These are phyloP conservation scores for Kluyveromyces marxianus DNA, from an alignment of 1,139 yeast genomes.

Conservation along the genomic window DNA sequence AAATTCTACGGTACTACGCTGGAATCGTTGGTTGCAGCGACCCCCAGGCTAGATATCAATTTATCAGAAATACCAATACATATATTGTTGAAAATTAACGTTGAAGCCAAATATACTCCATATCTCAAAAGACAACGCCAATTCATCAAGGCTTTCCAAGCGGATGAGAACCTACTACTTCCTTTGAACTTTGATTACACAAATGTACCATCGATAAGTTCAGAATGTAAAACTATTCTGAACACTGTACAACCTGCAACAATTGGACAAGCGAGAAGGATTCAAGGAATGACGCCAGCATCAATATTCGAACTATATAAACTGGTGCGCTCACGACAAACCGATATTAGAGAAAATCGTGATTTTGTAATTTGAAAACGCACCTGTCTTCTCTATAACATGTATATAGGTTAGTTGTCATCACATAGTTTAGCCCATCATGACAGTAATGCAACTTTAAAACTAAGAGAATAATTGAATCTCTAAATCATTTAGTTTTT, in stretches of 20 bases:
- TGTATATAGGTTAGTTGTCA: neutral
- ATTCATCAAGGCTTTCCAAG: slow-evolving; percentile 66
- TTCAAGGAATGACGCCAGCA: slow-evolving; percentile 91
- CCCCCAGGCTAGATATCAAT: slow-evolving; percentile 31
- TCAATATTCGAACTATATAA: slow-evolving; percentile 61
- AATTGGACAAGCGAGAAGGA: slow-evolving; percentile 88
- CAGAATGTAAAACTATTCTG: slow-evolving; percentile 65
- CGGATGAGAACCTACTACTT: slow-evolving; percentile 67
- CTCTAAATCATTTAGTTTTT: slow-evolving; percentile 23
- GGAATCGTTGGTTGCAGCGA: slow-evolving; percentile 25
- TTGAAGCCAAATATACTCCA: slow-evolving; percentile 79
- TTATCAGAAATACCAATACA: slow-evolving; percentile 40
- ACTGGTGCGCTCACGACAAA: slow-evolving; percentile 21
- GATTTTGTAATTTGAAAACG: too few species aligned
- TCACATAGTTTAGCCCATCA: too few species aligned
- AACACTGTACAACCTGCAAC: slow-evolving; percentile 79
- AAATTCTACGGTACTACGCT: slow-evolving; percentile 37
- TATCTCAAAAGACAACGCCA: slow-evolving; percentile 67
- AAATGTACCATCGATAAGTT: slow-evolving; percentile 46
- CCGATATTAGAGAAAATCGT: slow-evolving; percentile 3
- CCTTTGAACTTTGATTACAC: slow-evolving; percentile 63
- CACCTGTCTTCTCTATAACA: too few species aligned
- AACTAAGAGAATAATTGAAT: slow-evolving; percentile 11
- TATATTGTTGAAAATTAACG: slow-evolving; percentile 53
- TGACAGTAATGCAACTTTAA: too few species aligned